Base-by-base conservation (phyloP, 2,329 filamentous ascomycete species). In the Erysiphe pulchra region DNA sequence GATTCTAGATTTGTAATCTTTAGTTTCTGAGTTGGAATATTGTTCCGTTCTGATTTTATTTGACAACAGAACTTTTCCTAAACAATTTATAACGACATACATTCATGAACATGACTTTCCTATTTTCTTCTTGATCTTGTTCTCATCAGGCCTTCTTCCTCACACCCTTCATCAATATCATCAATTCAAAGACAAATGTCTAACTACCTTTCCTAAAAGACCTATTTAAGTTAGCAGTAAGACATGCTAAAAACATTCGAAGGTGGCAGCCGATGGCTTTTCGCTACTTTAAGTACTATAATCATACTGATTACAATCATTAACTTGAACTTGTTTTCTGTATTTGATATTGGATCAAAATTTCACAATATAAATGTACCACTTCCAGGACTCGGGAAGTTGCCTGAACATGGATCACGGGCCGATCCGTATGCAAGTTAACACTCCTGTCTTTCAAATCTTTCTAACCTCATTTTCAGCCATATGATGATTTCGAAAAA, bases 401-500 rank as follows among this genome's bases (percentile, higher is more conserved):
- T 28, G 24, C 45, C 38, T 17, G 36, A 46, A 14, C 46, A 49
- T 40, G 36, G 38, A 20, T 43, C 46, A 20, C 36, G 47, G n/a
- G 47, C 51, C 33, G 47, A 49, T 41, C 47, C 47, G n/a, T 47
- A 53, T 48, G 54, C 50, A 48, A 50, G 51, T 49, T 20, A 6
- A 37, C 30, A 28, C 13, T 33, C 40, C 14, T 20, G 30, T 14
- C 11, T 20, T 42, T 16, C 7, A 34, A 37, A 18, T 24, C 20
- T 11, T 31, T 24, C 48, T 47, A 48, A 48, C 31, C 13, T 20
- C 13, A 41, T 13, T 17, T 9, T 42, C 20, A 57, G 55, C 46
- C 51, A 44, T 51, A 53, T n/a, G 52, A 55, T 38, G 46, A 48
- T 16, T 54, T 53, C 28, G 53, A 55, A 39, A 51, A 53, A 5